Base-by-base conservation (phyloP, 257 asterid genomes). In the Solanum phureja region DNA sequence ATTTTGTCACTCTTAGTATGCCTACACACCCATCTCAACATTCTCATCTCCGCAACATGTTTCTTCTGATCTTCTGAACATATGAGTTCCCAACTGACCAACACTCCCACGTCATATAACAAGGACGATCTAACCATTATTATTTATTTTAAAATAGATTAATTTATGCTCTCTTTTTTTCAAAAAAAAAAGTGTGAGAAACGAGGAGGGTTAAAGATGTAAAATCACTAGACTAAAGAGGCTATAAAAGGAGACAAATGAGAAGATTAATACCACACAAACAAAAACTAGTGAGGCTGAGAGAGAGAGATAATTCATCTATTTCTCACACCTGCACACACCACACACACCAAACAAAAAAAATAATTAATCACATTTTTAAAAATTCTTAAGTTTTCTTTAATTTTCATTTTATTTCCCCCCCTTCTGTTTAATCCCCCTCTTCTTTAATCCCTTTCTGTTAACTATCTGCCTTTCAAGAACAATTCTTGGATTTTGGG, bases 361-460 rank as follows among this genome's bases (percentile, higher is more conserved):
- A 23, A 40, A 33, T 5, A 24, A 44, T 44, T 44, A 79, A n/a
- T 38, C 27, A 40, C 12, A 4, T 44, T 29, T 76, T 77, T 8
- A 23, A 79, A 46, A 66, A 33, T 34, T 27, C 27, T 83, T 40
- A 18, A 4, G 7, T 27, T 69, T 88, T 66, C 69, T 38, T 62
- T 33, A 38, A 2, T 29, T 44, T 77, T 76, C 7, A 4, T 27
- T 76, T 76, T 72, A 12, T 33, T 11, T 62, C 3, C 74, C 90
- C 94, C 96, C 94, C 91, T 88, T 83, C 90, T 94, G 52, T n/a
- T 62, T 58, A 87, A 75, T 91, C 93, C 98, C 94, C 98, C 94
- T 90, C 94, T 93, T 95, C 99, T 92, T 89, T 11, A 93, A 90
- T 94, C 98, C 96, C 98, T 92, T 95, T 96, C 98, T 96, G 96